Conservation (phyloP, 2,329 filamentous ascomycete genomes). For the Talaromyces marneffei region DNA sequence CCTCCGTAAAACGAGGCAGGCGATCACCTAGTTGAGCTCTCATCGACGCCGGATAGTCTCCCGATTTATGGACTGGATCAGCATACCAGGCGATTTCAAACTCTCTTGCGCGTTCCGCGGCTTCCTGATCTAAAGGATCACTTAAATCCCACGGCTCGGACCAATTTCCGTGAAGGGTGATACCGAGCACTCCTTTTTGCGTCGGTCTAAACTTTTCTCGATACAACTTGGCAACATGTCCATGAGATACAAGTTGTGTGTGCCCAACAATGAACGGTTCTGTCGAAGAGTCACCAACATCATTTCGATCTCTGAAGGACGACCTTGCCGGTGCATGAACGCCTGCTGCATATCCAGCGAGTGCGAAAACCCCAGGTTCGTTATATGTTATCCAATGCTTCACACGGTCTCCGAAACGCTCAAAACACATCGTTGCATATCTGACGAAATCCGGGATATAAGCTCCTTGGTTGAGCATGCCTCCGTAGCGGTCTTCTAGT, state of each 20-base stretch:
- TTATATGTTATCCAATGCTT: slow-evolving; percentile 85
- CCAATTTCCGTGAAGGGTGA: slow-evolving; percentile 72
- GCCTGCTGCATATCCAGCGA: slow-evolving; percentile 69
- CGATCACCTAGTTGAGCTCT: slow-evolving; percentile 69
- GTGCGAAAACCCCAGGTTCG: slow-evolving; percentile 73
- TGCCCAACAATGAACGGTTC: slow-evolving; percentile 76
- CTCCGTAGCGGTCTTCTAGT: slow-evolving; percentile 70
- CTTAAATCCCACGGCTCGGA: slow-evolving; percentile 70
- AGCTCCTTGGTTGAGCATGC: slow-evolving; percentile 67
- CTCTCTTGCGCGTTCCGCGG: slow-evolving; percentile 69
- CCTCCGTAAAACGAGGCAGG: slow-evolving; percentile 64
- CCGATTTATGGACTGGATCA: slow-evolving; percentile 68
- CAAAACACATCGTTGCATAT: slow-evolving; percentile 70
- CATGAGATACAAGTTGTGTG: slow-evolving; percentile 70
- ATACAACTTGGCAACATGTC: slow-evolving; percentile 67
- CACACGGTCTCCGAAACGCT: slow-evolving; percentile 63
- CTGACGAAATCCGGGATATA: slow-evolving; percentile 71
- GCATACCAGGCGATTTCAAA: slow-evolving; percentile 79
- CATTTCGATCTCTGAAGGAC: slow-evolving; percentile 62
- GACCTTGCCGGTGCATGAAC: slow-evolving; percentile 70
- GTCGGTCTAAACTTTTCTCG: slow-evolving; percentile 68
- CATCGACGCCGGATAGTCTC: slow-evolving; percentile 74
- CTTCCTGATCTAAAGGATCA: slow-evolving; percentile 64
- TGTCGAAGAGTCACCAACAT: slow-evolving; percentile 64
- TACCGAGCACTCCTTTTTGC: slow-evolving; percentile 67